Conservation (phyloP, 352 stramenopile genomes). For the Elongisporangium undulatum region DNA sequence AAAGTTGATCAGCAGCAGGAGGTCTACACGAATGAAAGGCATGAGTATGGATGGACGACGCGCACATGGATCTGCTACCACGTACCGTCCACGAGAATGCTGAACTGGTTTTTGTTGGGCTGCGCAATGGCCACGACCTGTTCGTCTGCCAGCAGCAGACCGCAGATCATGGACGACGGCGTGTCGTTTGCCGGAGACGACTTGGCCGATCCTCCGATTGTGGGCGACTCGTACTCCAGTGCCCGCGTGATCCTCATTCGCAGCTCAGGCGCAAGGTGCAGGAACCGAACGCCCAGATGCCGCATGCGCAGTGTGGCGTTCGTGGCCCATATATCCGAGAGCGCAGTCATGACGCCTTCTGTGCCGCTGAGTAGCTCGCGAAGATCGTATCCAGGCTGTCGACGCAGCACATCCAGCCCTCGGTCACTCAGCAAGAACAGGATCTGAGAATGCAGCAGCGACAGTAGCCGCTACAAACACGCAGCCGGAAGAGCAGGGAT, state of each 20-base stretch:
- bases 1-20: slow-evolving; percentile 65
- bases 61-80: background rate
- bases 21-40: slow-evolving; percentile 21
- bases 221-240: slow-evolving; percentile 31
- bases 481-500: background rate
- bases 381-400: slow-evolving; percentile 62
- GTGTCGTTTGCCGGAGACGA: slow-evolving; percentile 2
- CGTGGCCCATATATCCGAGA: slow-evolving; percentile 39
- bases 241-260: slow-evolving; percentile 39
- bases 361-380: slow-evolving; percentile 66
- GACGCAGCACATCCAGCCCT: slow-evolving; percentile 53
- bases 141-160: slow-evolving; percentile 38
- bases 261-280: slow-evolving; percentile 34
- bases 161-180: slow-evolving; percentile 50
- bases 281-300: slow-evolving; percentile 42
- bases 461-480: slow-evolving; percentile 42
- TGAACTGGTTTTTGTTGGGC: slow-evolving; percentile 60
- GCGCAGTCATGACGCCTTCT: slow-evolving; percentile 35
- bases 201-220: background rate
- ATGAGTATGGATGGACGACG: background rate
- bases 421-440: slow-evolving; percentile 55
- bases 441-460: slow-evolving; percentile 51
- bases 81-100: slow-evolving; percentile 53
- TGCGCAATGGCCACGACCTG: slow-evolving; percentile 54
- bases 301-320: slow-evolving; percentile 31